Evolutionary conservation across 805 yeast species (phyloP).

Genomic region (Teunomyces panamensis): DNA sequence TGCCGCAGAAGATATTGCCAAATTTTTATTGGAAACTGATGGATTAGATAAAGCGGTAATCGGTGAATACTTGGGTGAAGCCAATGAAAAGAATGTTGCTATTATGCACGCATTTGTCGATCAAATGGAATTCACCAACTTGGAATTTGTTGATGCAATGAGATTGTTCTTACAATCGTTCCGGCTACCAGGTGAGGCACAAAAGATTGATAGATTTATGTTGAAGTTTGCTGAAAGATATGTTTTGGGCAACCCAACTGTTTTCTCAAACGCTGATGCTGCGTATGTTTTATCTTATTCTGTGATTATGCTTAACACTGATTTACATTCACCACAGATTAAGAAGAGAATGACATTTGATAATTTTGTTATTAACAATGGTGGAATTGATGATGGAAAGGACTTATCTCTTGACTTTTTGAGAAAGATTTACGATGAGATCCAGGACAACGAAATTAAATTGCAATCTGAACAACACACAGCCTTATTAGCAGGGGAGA

Average conservation of each 20-base stretch:
- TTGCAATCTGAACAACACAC: constrained; percentile 92
- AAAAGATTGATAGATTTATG: constrained; percentile 95
- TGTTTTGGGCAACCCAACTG: constrained; percentile 81
- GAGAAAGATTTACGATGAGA: constrained; percentile 70
- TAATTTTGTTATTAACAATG: constrained; percentile 81
- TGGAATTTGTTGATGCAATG: constrained; percentile 80
- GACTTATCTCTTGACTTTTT: constrained; percentile 77
- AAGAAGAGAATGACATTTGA: constrained; percentile 84
- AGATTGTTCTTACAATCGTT: constrained; percentile 81
- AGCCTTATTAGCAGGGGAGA: constrained; percentile 71
- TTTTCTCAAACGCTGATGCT: constrained; percentile 88
- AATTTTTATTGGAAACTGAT: constrained; percentile 65
- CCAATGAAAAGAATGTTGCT: constrained; percentile 69
- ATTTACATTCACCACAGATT: constrained; percentile 84
- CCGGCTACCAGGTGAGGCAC: constrained; percentile 97
- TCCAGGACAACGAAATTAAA: constrained; percentile 80
- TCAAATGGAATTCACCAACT: constrained; percentile 67
- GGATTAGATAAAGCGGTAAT: constrained; percentile 78
- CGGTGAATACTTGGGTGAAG: constrained; percentile 93
- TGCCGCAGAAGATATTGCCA: constrained; percentile 68
- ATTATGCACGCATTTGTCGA: constrained; percentile 95
- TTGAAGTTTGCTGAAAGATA: constrained; percentile 93
- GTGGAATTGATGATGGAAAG: constrained; percentile 89
- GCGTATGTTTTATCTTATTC: constrained; percentile 92
- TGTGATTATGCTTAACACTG: constrained; percentile 90